Evolutionary conservation across 2,329 filamentous ascomycete species (phyloP).

Genomic region (Colletotrichum sojae): DNA sequence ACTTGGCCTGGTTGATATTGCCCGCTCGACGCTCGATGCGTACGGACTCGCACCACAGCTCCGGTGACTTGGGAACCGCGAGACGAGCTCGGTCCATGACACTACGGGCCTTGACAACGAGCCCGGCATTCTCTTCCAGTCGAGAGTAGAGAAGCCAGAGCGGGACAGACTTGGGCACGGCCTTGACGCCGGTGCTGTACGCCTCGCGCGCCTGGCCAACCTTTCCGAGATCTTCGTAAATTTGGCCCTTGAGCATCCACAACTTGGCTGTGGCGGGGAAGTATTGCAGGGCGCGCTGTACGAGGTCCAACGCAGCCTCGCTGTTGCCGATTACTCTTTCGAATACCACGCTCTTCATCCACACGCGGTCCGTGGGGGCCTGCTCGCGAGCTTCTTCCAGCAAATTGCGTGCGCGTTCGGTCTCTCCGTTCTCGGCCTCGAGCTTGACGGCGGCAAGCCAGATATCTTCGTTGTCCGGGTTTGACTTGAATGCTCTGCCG

Average conservation of each 20-base stretch:
- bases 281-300: conserved; percentile 86
- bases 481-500: conserved; percentile 91
- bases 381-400: conserved; percentile 87
- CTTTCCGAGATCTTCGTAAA: conserved; percentile 89
- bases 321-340: conserved; percentile 86
- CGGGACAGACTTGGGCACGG: conserved; percentile 85
- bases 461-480: conserved; percentile 97
- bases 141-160: conserved; percentile 92
- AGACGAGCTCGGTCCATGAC: conserved; percentile 93
- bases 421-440: conserved; percentile 89
- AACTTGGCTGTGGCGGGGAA: conserved; percentile 91
- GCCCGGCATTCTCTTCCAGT: conserved; percentile 87
- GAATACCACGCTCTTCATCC: conserved; percentile 96
- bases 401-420: conserved; percentile 85
- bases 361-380: conserved; percentile 95
- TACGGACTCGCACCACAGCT: conserved; percentile 94
- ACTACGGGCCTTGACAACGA: conserved; percentile 91
- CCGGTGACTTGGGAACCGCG: conserved; percentile 85
- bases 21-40: conserved; percentile 90
- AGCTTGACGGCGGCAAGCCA: conserved; percentile 97
- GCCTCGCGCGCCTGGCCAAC: conserved; percentile 89
- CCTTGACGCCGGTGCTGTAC: conserved; percentile 89
- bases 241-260: conserved; percentile 99
- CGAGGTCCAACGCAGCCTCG: conserved; percentile 87
- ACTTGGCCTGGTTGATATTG: conserved; percentile 87